Evolutionary conservation across 352 stramenopile species (phyloP), one percentile per base, ranked within the genome.

Genomic region (Pythium aristosporum): DNA sequence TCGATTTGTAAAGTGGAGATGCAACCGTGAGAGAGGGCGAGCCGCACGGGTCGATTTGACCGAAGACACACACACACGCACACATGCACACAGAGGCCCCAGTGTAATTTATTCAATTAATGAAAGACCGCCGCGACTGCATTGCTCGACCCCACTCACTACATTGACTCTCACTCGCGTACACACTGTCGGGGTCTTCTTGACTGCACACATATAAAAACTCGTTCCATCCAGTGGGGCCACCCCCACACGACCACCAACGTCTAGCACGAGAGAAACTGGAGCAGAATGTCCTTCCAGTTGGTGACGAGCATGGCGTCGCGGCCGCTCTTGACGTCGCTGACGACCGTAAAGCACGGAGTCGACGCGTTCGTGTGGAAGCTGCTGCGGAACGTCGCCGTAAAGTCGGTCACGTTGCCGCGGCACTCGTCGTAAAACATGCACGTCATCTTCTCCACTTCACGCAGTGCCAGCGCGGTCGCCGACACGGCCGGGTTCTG

Each of bases 401-500:
- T 91, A 56, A 82, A 89, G 63, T 91, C 80, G 18, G 64, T 65
- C 41, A 96, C 84, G 13, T 76, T 76, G 46, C 77, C 85, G 41
- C 82, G 85, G 57, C 87, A 96, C 61, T 94, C 83, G 57, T 94
- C 75, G 60, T 91, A 93, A 57, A 94, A 94, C 44, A 96, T 72
- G 53, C 87, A 96, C 10, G 87, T 92, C 87, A 96, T 96, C 74
- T 92, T 92, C 66, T 94, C 82, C 34, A 95, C 82, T 52, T 94
- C 85, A 18, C 79, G 58, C 18, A 94, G 74, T 9, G 79, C 80
- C 32, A 76, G 57, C 8, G 77, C 52, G 20, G 76, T 69, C 13
- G 66, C 21, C 30, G 57, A 68, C 32, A 63, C 49, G 5, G 73
- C 74, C 36, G 60, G 69, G 53, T 81, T 81, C 43, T 68, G 36